Base-by-base conservation (phyloP, 192 early-diverging fungal genomes). In the Diversispora epigaea region DNA sequence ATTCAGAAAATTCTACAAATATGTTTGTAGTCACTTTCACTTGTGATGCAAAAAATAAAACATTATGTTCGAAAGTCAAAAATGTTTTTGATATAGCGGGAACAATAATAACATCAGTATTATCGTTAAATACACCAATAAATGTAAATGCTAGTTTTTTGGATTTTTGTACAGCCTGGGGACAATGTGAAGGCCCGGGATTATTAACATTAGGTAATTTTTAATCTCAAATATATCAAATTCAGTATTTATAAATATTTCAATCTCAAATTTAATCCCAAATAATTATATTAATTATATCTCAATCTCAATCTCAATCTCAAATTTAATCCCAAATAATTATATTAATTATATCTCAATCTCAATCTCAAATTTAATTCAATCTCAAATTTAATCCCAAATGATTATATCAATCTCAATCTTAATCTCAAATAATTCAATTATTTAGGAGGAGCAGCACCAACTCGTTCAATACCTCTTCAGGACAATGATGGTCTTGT, bases 401-500 rank as follows among this genome's bases (percentile, higher is more conserved):
- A 52, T 2, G 17, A 3, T 15, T 52, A 52, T 2, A 52, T 52
- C 17, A 4, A 1, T 49, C 12, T 14, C 50, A 17, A 17, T 52
- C 4, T 54, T 6, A 50, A 12, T 12, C 12, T 17, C 50, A 17
- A 54, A 58, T 58, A 21, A 25, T 58, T 32, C 25, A 32, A 32
- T 32, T 32, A 32, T 32, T 32, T 32, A 58, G 81, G 83, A 22
- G 75, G 77, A 12, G 78, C 81, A 0, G 74, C 73, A 49, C 83
- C 81, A 5, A 61, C 83, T 14, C 69, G 79, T 44, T 78, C 81
- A 10, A 77, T 80, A 55, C 46, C 77, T 9, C 75, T 82, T 71
- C 62, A 56, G 8, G 83, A 84, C 46, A 46, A 62, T 8, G 83
- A 84, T 55, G 77, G 77, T n/a, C 64, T 80, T 54, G 75, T 68